These are phyloP conservation scores for Hemisphaericaspora lyxosophila DNA, from an alignment of 1,139 yeast species.

Conservation along the genomic window DNA sequence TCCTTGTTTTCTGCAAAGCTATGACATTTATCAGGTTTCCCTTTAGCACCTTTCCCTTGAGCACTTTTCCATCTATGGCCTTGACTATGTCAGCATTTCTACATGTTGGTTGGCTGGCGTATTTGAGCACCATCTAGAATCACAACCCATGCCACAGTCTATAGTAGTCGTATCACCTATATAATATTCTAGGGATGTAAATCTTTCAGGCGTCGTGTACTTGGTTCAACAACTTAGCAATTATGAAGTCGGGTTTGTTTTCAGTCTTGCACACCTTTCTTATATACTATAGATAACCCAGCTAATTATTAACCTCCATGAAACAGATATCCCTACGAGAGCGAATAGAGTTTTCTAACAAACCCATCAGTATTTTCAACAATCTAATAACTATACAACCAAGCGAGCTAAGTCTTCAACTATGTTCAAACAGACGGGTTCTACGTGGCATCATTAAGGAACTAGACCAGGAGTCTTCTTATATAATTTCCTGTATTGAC, in stretches of 20 bases:
- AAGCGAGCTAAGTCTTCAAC: constrained; percentile 4
- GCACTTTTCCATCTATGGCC: no score
- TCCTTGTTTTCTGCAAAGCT: no score
- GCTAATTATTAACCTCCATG: constrained; percentile 5
- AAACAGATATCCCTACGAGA: constrained; percentile 9
- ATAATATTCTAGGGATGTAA: no score
- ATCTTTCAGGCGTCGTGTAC: no score
- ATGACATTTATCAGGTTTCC: no score
- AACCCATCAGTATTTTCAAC: not conserved
- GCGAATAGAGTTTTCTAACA: constrained; percentile 6
- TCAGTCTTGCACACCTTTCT: not conserved
- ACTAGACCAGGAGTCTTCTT: constrained; percentile 1
- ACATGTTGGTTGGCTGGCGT: no score
- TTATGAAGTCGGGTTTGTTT: not conserved
- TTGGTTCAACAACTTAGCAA: no score
- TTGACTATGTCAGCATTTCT: no score
- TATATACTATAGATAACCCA: not conserved
- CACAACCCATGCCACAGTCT: no score
- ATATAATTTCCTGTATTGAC: constrained; percentile 10
- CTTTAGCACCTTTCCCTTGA: no score
- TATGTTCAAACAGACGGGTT: constrained; percentile 6
- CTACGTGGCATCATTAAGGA: constrained; percentile 1
- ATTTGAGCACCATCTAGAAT: no score
- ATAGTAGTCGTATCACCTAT: no score
- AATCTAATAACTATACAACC: not conserved